Percentiles rank a stretch among this genome's conserved stretches.
Conservation (phyloP, 2,329 filamentous ascomycete genomes). For the Arthrobotrys megalospora region DNA sequence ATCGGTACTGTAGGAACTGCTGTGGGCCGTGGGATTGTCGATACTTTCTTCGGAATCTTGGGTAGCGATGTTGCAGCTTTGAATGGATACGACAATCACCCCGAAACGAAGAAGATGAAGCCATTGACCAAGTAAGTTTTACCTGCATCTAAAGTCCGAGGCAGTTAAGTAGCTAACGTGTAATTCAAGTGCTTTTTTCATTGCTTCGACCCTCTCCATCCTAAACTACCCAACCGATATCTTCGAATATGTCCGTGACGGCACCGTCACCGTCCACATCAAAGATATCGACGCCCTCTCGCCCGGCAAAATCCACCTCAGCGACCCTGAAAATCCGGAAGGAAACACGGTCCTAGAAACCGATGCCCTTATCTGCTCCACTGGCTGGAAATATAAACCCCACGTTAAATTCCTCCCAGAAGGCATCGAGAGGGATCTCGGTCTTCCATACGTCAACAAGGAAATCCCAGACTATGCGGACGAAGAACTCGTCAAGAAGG, state of each 20-base stretch:
- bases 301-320: constrained; percentile 70
- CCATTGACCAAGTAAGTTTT: constrained; percentile 69
- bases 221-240: constrained; percentile 75
- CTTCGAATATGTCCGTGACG: constrained; percentile 72
- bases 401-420: constrained; percentile 72
- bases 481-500: constrained; percentile 67
- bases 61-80: constrained; percentile 72
- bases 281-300: constrained; percentile 71
- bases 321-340: constrained; percentile 62
- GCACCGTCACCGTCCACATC: constrained; percentile 72
- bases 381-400: constrained; percentile 73
- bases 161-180: background rate
- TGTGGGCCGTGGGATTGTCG: constrained; percentile 37
- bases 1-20: constrained; percentile 68
- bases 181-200: constrained; percentile 69
- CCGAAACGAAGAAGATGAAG: constrained; percentile 72
- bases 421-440: constrained; percentile 70
- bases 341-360: constrained; percentile 70
- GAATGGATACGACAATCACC: constrained; percentile 73
- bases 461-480: constrained; percentile 66
- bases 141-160: background rate
- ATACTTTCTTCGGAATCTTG: constrained; percentile 67
- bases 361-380: constrained; percentile 73
- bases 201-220: constrained; percentile 73
- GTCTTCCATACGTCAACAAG: constrained; percentile 69